These are phyloP conservation scores for Claviceps quebecensis DNA, from an alignment of 2,329 filamentous ascomycete genomes.

Conservation along the genomic window DNA sequence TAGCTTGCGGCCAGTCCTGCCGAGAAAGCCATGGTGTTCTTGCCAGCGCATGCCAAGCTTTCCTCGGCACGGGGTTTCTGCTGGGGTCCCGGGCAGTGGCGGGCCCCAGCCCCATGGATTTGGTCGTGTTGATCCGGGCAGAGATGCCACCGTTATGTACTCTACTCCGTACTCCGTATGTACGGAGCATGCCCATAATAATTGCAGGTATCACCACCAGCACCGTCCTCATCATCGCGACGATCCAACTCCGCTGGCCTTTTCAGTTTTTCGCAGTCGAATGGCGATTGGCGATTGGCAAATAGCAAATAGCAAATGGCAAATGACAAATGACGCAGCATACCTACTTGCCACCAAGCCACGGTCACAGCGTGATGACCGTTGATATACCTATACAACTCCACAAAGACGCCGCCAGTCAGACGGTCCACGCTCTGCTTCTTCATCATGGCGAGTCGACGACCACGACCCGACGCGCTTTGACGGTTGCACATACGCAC, in stretches of 20 bases:
- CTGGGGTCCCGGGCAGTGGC: neutral
- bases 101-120: no score
- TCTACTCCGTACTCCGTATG: no score
- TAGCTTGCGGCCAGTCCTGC: neutral
- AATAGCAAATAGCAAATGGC: neutral
- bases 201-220: neutral
- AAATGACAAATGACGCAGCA: neutral
- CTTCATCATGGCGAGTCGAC: neutral
- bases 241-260: neutral
- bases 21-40: neutral
- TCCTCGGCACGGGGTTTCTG: constrained; percentile 2
- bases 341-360: neutral
- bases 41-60: constrained; percentile 13
- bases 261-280: neutral
- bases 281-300: neutral
- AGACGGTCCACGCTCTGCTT: neutral
- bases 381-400: no score
- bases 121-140: constrained; percentile 9
- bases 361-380: neutral
- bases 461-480: neutral
- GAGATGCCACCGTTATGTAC: neutral
- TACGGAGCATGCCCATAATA: no score
- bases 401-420: neutral
- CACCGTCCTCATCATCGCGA: neutral
- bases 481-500: neutral